Conservation (phyloP, 1,139 yeast genomes). For the Sugiyamaella xylanicola region DNA sequence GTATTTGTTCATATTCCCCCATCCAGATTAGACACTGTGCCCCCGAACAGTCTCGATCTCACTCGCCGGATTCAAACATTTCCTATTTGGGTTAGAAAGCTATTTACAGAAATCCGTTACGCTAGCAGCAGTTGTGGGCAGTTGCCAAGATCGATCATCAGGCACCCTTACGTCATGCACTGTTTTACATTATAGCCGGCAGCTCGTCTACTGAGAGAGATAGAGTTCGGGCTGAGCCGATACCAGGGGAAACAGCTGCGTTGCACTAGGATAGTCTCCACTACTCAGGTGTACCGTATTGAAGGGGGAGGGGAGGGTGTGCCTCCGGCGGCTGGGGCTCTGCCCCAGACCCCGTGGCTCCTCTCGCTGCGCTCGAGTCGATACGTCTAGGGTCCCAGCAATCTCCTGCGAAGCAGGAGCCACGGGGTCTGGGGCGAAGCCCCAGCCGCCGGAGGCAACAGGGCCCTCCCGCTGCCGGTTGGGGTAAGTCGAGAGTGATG, state of each 20-base stretch:
- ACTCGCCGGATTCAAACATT: neutral
- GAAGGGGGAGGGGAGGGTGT: too few species aligned
- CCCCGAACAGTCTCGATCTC: neutral
- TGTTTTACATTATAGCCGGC: neutral
- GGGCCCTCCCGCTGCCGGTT: too few species aligned
- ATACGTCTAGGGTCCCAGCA: too few species aligned
- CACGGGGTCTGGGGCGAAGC: neutral
- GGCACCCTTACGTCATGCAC: conserved; percentile 7
- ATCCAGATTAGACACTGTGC: neutral
- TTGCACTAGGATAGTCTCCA: too few species aligned
- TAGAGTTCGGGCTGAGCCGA: too few species aligned
- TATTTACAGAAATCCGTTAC: neutral
- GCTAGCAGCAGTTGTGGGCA: neutral
- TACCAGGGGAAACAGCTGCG: too few species aligned
- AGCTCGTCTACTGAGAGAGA: neutral
- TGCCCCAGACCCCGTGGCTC: neutral
- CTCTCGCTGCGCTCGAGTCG: too few species aligned
- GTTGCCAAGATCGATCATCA: conserved; percentile 13
- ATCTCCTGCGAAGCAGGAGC: neutral
- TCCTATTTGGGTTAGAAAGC: neutral
- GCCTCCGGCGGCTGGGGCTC: neutral
- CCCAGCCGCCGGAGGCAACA: neutral
- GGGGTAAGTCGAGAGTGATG: too few species aligned
- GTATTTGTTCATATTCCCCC: neutral
- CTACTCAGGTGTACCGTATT: too few species aligned